These are phyloP conservation scores for Diaporthe sp. DNA, from an alignment of 2,329 filamentous ascomycete genomes.

Conservation along the genomic window DNA sequence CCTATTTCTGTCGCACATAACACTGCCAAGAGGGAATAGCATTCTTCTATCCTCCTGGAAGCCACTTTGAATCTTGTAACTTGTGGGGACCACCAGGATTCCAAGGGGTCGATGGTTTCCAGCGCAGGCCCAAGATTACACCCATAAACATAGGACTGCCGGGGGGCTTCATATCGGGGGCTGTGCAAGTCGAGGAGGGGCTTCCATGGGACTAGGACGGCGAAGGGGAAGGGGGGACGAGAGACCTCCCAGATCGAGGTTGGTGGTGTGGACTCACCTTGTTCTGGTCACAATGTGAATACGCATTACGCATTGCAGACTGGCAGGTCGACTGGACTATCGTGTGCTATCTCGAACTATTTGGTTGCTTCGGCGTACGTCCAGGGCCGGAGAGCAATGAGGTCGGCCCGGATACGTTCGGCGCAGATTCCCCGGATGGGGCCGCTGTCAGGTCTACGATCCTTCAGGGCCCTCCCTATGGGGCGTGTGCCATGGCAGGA, in stretches of 20 bases:
- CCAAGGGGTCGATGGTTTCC: background rate
- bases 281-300: background rate
- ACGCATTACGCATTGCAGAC: conserved; percentile 8
- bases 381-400: background rate
- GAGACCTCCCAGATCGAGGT: background rate
- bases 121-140: too few species aligned
- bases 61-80: background rate
- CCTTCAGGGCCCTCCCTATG: conserved; percentile 25
- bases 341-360: background rate
- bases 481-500: conserved; percentile 12
- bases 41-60: background rate
- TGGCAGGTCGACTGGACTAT: background rate
- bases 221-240: background rate
- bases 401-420: conserved; percentile 7
- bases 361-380: background rate
- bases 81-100: background rate
- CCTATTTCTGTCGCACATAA: background rate
- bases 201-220: background rate
- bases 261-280: background rate
- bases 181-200: background rate
- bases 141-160: background rate
- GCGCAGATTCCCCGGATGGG: background rate
- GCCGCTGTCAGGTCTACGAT: conserved; percentile 24
- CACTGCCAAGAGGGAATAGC: background rate
- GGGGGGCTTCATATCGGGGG: conserved; percentile 2